Evolutionary conservation across 768 basidiomycete species (phyloP).

Genomic region (Boletellus ananas): DNA sequence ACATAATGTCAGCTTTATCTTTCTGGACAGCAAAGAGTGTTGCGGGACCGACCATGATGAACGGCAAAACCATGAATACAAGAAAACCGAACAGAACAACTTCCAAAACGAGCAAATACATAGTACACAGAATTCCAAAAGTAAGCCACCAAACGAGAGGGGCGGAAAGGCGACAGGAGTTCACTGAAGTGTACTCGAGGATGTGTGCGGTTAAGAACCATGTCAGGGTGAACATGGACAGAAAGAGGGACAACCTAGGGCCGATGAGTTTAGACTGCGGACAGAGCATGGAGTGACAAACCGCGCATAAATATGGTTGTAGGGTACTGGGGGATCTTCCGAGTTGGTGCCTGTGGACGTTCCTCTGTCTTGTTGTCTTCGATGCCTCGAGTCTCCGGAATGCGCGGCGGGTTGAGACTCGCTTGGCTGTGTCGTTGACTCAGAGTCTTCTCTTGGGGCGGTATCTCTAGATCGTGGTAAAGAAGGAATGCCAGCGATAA

Average conservation of each 20-base stretch:
- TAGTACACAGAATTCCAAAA: slow-evolving; percentile 74
- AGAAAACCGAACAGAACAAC: slow-evolving; percentile 71
- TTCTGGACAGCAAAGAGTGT: neutral
- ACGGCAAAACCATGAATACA: slow-evolving; percentile 74
- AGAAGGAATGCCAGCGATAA: neutral
- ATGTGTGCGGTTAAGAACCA: slow-evolving; percentile 86
- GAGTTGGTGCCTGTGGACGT: slow-evolving; percentile 18
- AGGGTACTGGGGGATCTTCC: slow-evolving; percentile 24
- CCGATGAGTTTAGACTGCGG: slow-evolving; percentile 13
- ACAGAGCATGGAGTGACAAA: slow-evolving; percentile 7
- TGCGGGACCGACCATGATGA: slow-evolving; percentile 60
- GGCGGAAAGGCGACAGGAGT: slow-evolving; percentile 66
- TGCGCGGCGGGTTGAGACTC: slow-evolving; percentile 12
- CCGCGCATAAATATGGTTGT: slow-evolving; percentile 29
- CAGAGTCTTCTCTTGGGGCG: slow-evolving; percentile 27
- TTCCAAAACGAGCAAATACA: slow-evolving; percentile 73
- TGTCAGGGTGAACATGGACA: slow-evolving; percentile 66
- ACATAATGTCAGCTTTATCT: slow-evolving; percentile 5
- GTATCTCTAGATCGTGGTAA: slow-evolving; percentile 21
- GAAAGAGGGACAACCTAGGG: slow-evolving; percentile 52
- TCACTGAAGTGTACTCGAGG: slow-evolving; percentile 70
- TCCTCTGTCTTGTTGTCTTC: slow-evolving; percentile 21
- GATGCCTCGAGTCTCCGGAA: slow-evolving; percentile 12
- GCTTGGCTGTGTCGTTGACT: slow-evolving; percentile 25
- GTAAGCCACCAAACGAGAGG: slow-evolving; percentile 87